These are phyloP conservation scores for Colletotrichum gloeosporioides DNA, from an alignment of 2,329 filamentous ascomycete species.

Conservation along the genomic window DNA sequence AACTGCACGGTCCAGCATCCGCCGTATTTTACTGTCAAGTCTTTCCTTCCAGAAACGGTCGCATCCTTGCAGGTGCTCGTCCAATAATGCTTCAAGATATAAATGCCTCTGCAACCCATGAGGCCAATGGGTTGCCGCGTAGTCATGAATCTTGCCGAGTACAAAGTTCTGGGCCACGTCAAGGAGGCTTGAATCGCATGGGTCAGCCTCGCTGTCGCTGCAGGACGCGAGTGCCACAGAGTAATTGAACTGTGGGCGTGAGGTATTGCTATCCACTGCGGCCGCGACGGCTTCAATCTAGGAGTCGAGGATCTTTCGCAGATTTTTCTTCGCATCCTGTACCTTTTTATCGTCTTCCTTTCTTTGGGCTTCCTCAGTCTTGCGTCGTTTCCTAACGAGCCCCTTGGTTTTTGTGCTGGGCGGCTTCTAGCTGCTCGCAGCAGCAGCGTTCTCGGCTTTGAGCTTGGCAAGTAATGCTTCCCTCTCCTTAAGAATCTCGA, in stretches of 20 bases:
- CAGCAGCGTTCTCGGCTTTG: slow-evolving; percentile 63
- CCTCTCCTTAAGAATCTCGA: slow-evolving; percentile 67
- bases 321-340: not conserved
- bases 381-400: not conserved
- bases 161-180: not conserved
- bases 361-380: not conserved
- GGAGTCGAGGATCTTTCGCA: not conserved
- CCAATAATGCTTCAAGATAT: not conserved
- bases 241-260: not conserved
- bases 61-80: not conserved
- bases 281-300: not conserved
- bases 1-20: not conserved
- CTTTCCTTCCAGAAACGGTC: not conserved
- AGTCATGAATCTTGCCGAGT: not conserved
- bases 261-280: not conserved
- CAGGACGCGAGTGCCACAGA: not conserved
- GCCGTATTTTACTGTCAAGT: not conserved
- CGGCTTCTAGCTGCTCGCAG: slow-evolving; percentile 25
- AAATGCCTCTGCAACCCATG: not conserved
- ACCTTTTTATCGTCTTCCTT: not conserved
- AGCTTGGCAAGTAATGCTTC: slow-evolving; percentile 65
- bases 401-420: not conserved
- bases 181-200: not conserved
- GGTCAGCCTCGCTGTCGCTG: not conserved
- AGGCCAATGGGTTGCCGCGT: not conserved